Evolutionary conservation across 192 early-diverging fungal genomes (phyloP).

Genomic region (Geranomyces variabilis): DNA sequence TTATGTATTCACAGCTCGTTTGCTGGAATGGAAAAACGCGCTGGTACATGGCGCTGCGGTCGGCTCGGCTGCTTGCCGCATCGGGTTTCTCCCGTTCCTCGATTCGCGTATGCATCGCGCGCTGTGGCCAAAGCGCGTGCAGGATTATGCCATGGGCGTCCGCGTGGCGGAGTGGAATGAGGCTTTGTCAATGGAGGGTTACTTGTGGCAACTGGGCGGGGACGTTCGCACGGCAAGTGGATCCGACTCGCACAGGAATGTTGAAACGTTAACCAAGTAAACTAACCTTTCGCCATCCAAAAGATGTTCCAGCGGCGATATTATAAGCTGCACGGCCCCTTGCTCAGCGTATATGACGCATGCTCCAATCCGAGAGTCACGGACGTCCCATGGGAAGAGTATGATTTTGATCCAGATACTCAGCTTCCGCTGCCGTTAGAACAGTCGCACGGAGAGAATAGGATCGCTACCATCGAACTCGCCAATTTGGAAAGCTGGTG

Average conservation of each 20-base stretch:
- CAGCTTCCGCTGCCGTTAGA: conserved; percentile 11
- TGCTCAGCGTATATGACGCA: conserved; percentile 16
- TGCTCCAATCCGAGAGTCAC: conserved; percentile 3
- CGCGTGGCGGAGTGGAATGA: conserved; percentile 30
- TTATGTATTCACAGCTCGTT: not conserved
- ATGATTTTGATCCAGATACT: conserved; percentile 14
- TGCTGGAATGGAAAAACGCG: conserved; percentile 19
- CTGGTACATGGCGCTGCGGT: conserved; percentile 17
- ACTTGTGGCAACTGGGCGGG: conserved; percentile 26
- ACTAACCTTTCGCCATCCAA: not conserved
- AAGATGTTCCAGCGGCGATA: conserved; percentile 14
- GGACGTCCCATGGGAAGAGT: conserved; percentile 21
- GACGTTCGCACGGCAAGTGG: conserved; percentile 22
- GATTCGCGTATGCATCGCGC: not conserved
- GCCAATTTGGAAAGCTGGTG: conserved; percentile 16
- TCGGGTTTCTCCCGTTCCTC: conserved; percentile 25
- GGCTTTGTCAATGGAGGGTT: conserved; percentile 30
- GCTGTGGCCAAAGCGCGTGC: conserved; percentile 9
- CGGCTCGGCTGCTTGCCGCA: conserved; percentile 1
- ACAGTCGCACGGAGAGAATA: conserved; percentile 11
- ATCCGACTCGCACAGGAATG: not conserved
- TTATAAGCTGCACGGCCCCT: conserved; percentile 8
- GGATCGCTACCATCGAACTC: conserved; percentile 17
- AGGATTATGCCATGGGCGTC: conserved; percentile 21
- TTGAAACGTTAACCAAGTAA: no score